Conservation (phyloP, 805 yeast genomes). For the Wickerhamomyces ciferrii region DNA sequence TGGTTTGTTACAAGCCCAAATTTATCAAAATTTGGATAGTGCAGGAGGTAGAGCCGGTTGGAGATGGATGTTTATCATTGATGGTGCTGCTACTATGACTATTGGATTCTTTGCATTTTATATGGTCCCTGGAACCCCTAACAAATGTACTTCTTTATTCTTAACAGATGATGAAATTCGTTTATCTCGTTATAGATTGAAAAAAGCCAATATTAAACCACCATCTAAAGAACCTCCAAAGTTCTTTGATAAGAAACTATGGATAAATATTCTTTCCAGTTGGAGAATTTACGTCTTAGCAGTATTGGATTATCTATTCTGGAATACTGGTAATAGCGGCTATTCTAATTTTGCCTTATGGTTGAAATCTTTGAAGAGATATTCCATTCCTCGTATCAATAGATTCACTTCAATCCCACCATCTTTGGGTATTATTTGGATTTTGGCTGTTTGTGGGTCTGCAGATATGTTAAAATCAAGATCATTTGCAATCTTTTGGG, state of each 20-base stretch:
- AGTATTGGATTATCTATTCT: slow-evolving; percentile 46
- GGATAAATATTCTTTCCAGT: slow-evolving; percentile 47
- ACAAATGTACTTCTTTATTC: slow-evolving; percentile 44
- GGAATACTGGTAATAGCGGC: slow-evolving; percentile 48
- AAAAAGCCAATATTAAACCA: slow-evolving; percentile 26
- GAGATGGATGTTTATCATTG: slow-evolving; percentile 48
- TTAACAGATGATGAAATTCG: slow-evolving; percentile 52
- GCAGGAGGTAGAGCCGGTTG: slow-evolving; percentile 35
- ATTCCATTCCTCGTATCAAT: slow-evolving; percentile 32
- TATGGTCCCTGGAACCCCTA: slow-evolving; percentile 63
- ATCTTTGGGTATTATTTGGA: slow-evolving; percentile 16
- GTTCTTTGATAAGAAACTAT: slow-evolving; percentile 37
- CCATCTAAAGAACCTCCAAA: slow-evolving; percentile 17
- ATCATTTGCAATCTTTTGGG: slow-evolving; percentile 36
- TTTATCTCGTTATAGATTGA: slow-evolving; percentile 41
- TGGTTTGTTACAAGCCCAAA: slow-evolving; percentile 41
- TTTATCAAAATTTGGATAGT: slow-evolving; percentile 30
- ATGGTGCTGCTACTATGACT: slow-evolving; percentile 49
- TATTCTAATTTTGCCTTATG: slow-evolving; percentile 38
- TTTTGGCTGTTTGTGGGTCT: slow-evolving; percentile 5
- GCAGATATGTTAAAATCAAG: slow-evolving; percentile 33
- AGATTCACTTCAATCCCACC: slow-evolving; percentile 36
- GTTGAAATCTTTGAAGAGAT: slow-evolving; percentile 40
- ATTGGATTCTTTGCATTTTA: slow-evolving; percentile 53
- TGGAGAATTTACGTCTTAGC: slow-evolving; percentile 55